phyloP scores from a whole-genome alignment of 1,284 basidiomycete species.

The Mycena sp. region DNA sequence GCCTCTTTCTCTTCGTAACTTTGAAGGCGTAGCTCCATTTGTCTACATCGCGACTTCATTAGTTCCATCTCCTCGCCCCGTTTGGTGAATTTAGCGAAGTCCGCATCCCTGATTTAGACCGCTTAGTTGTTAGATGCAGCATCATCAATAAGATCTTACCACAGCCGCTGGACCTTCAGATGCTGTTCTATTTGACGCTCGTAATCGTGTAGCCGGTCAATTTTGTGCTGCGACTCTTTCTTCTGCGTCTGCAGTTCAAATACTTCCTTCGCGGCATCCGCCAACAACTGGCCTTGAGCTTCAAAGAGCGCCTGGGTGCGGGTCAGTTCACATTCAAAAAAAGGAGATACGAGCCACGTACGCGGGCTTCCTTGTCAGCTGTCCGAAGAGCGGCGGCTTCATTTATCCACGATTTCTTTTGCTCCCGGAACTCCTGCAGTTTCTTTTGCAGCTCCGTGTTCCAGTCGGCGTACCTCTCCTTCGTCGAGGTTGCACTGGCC shows the following conservation, averaged over 20 bases:
- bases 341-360: conserved; percentile 42
- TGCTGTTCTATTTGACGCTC: conserved; percentile 79
- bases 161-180: conserved; percentile 72
- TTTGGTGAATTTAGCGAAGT: conserved; percentile 72
- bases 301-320: conserved; percentile 66
- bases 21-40: conserved; percentile 70
- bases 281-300: conserved; percentile 73
- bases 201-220: conserved; percentile 76
- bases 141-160: conserved; percentile 52
- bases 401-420: conserved; percentile 71
- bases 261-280: conserved; percentile 65
- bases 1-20: conserved; percentile 60
- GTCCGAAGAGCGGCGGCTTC: conserved; percentile 71
- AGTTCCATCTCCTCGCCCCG: conserved; percentile 65
- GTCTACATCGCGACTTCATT: conserved; percentile 64
- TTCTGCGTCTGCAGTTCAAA: conserved; percentile 71
- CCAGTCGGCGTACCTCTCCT: conserved; percentile 78
- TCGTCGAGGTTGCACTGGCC: conserved; percentile 67
- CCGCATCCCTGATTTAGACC: conserved; percentile 64
- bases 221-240: conserved; percentile 78
- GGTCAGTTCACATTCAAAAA: too few species aligned
- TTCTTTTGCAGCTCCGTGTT: conserved; percentile 75
- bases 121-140: not conserved
- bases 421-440: conserved; percentile 69
- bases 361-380: conserved; percentile 71